Percentiles rank a stretch among this genome's conserved stretches.
These are phyloP conservation scores for Colletotrichum sp. DNA, from an alignment of 2,329 filamentous ascomycete genomes.

Conservation along the genomic window DNA sequence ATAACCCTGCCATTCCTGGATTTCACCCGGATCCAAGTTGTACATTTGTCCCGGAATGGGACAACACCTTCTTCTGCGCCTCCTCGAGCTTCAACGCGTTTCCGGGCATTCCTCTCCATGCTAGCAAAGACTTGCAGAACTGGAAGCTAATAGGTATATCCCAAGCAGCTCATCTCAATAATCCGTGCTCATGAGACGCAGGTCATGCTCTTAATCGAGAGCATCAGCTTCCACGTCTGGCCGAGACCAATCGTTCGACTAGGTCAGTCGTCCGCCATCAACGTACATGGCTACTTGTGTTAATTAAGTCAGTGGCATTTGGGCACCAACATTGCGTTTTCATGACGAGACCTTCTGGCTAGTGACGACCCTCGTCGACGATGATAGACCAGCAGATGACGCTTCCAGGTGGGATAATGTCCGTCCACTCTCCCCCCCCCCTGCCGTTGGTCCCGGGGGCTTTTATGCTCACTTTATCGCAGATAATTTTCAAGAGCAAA, in stretches of 20 bases:
- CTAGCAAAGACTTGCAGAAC: conserved; percentile 53
- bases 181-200: conserved; percentile 5
- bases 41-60: conserved; percentile 38
- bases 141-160: conserved; percentile 44
- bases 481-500: conserved; percentile 15
- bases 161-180: background rate
- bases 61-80: conserved; percentile 54
- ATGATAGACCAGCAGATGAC: background rate
- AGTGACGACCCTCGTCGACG: conserved; percentile 6
- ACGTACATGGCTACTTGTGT: background rate
- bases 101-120: conserved; percentile 57
- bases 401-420: conserved; percentile 1
- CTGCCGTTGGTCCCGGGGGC: conserved; percentile 23
- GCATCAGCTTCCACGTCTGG: conserved; percentile 42
- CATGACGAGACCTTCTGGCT: conserved; percentile 44
- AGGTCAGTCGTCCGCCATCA: background rate
- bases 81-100: conserved; percentile 58
- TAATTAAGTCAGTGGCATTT: conserved; percentile 42
- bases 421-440: conserved; percentile 26
- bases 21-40: conserved; percentile 55
- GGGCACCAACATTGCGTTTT: conserved; percentile 51
- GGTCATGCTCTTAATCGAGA: conserved; percentile 45
- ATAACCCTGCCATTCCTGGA: conserved; percentile 54
- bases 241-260: conserved; percentile 1
- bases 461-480: background rate